Base-by-base conservation (phyloP, 2,329 filamentous ascomycete species). In the Penicillium corylophilum region DNA sequence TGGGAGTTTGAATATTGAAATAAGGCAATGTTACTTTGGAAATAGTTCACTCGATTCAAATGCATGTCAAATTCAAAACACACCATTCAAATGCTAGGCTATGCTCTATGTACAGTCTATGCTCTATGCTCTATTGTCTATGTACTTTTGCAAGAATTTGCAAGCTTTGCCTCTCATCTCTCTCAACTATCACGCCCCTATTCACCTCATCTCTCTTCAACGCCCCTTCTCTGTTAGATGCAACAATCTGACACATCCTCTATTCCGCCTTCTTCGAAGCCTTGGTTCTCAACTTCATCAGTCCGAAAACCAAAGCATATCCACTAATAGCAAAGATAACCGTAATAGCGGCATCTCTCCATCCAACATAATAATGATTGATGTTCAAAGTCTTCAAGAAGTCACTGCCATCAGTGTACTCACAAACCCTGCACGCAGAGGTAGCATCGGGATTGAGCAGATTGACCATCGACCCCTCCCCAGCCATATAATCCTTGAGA, bases 281-380 rank as follows among this genome's bases (percentile, higher is more conserved):
- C 62, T 72, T 72, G 2, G 70, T 72, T 47, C 70, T 57, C 48
- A 72, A 42, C 56, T 70, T 72, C 70, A 72, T 72, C 58, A 72
- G 57, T 24, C 62, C 44, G 56, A 73, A 80, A 2, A 79, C 77
- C 51, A 79, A 48, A 2, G 66, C 71, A 54, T 86, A 87, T 1
- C 77, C 80, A 49, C 76, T 79, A 35, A 82, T 53, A 1, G 74
- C 79, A 57, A 86, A 85, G 5, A 82, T 70, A 1, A 79, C 79
- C 2, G 80, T 77, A 43, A 87, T 83, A 0, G 64, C 86, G 0
- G 82, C 82, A 67, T 89, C 77, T 44, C 86, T 77, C 86, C 86
- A 89, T 0, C 83, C 85, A 58, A 83, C 84, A 54, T 77, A 82
- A 57, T 87, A 82, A 4, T 82, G 76, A 1, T 75, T 74, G 7